Conservation (phyloP, 768 basidiomycete species). For the Leccinellum luteum region DNA sequence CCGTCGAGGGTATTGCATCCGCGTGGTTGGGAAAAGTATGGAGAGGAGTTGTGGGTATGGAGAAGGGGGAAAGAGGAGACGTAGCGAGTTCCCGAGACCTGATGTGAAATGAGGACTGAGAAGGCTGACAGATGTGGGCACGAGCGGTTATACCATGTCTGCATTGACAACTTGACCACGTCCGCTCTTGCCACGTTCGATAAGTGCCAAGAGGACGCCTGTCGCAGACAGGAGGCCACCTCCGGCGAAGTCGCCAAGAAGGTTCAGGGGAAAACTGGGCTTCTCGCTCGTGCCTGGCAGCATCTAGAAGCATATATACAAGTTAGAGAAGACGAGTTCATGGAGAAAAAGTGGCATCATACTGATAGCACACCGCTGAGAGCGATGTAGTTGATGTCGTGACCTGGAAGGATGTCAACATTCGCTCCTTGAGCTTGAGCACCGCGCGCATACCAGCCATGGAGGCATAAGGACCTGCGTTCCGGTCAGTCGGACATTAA, state of each 20-base stretch:
- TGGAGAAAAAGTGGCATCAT: conserved; percentile 6
- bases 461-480: conserved; percentile 60
- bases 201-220: conserved; percentile 71
- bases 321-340: background rate
- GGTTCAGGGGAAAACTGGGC: conserved; percentile 70
- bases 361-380: conserved; percentile 74
- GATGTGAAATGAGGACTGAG: background rate
- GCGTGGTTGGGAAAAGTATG: conserved; percentile 42
- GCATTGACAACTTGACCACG: conserved; percentile 71
- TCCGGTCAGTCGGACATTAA: conserved; percentile 15
- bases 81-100: conserved; percentile 82
- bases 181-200: conserved; percentile 63
- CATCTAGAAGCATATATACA: conserved; percentile 41
- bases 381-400: conserved; percentile 84
- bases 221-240: conserved; percentile 71
- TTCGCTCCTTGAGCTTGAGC: background rate
- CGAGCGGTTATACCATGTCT: conserved; percentile 60
- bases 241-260: conserved; percentile 82
- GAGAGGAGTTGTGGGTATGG: conserved; percentile 33
- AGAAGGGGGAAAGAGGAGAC: conserved; percentile 70
- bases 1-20: conserved; percentile 69
- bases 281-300: conserved; percentile 62
- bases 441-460: conserved; percentile 61
- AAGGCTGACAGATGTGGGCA: background rate
- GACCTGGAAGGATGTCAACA: conserved; percentile 42